These are phyloP conservation scores for Ustilago cynodontis DNA, from an alignment of 1,284 basidiomycete genomes.

Conservation along the genomic window DNA sequence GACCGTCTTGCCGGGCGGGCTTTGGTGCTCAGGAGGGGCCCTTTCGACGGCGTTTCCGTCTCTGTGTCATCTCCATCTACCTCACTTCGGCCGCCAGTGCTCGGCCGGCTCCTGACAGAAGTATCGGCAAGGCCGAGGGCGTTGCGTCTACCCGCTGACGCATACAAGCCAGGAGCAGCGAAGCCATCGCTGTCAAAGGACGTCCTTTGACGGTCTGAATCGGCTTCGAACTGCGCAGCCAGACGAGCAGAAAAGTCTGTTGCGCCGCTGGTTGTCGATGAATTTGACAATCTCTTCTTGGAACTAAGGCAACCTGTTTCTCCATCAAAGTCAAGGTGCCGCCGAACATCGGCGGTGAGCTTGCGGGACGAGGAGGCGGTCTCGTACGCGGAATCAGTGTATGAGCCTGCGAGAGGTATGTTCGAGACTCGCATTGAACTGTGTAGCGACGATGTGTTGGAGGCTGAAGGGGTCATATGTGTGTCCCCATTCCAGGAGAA, in stretches of 20 bases:
- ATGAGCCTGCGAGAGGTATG: background rate
- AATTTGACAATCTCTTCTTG: slow-evolving; percentile 15
- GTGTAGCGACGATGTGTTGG: slow-evolving; percentile 19
- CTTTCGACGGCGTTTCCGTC: slow-evolving; percentile 25
- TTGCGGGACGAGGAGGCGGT: background rate
- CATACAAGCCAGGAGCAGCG: background rate
- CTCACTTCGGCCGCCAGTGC: slow-evolving; percentile 1
- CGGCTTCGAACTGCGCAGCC: slow-evolving; percentile 38
- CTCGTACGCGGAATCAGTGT: background rate
- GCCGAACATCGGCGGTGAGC: slow-evolving; percentile 3
- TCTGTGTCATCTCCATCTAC: slow-evolving; percentile 47
- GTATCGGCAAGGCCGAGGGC: background rate
- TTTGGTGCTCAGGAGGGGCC: background rate
- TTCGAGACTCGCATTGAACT: background rate
- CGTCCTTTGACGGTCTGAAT: slow-evolving; percentile 7
- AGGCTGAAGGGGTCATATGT: slow-evolving; percentile 20
- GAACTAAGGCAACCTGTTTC: background rate
- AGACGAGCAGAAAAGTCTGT: slow-evolving; percentile 47
- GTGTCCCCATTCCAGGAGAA: slow-evolving; percentile 46
- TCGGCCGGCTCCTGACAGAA: background rate
- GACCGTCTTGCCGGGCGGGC: slow-evolving; percentile 29
- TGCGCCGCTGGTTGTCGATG: slow-evolving; percentile 23
- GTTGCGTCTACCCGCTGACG: background rate
- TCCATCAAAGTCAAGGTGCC: slow-evolving; percentile 6
- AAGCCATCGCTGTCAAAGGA: slow-evolving; percentile 11